Conservation (phyloP, 106 monocot genomes). For the Gastrodia elata region DNA sequence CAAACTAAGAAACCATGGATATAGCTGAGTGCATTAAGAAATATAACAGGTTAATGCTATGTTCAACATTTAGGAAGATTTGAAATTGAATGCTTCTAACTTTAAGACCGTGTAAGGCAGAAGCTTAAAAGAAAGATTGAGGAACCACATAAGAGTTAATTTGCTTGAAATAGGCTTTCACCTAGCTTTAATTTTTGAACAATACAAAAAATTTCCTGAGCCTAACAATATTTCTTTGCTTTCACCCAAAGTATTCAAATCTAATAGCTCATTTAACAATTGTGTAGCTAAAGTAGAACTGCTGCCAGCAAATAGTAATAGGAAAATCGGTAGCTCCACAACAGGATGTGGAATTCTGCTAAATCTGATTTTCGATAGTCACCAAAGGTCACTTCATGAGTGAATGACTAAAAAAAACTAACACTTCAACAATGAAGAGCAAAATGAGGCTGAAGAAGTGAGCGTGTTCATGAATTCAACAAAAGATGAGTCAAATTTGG, state of each 20-base stretch:
- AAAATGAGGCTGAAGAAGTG: not conserved
- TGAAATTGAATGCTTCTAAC: too few relatives aligned
- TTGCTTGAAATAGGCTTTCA: not conserved
- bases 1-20: too few relatives aligned
- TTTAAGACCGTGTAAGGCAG: not conserved
- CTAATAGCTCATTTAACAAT: not conserved
- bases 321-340: not conserved
- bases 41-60: too few relatives aligned
- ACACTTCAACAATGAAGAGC: not conserved
- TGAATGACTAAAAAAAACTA: not conserved
- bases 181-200: not conserved
- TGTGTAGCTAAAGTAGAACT: too few relatives aligned
- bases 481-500: not conserved
- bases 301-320: too few relatives aligned
- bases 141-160: not conserved
- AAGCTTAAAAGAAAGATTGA: not conserved
- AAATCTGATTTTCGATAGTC: not conserved
- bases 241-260: not conserved
- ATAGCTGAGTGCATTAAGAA: too few relatives aligned
- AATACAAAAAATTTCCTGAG: not conserved
- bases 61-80: too few relatives aligned
- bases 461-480: not conserved
- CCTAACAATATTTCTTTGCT: not conserved
- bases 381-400: not conserved
- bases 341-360: not conserved